A percentile compares a stretch with the other conserved stretches of the same genome.
Conservation (phyloP, 1,284 basidiomycete genomes). For the Prillingera fragicola region DNA sequence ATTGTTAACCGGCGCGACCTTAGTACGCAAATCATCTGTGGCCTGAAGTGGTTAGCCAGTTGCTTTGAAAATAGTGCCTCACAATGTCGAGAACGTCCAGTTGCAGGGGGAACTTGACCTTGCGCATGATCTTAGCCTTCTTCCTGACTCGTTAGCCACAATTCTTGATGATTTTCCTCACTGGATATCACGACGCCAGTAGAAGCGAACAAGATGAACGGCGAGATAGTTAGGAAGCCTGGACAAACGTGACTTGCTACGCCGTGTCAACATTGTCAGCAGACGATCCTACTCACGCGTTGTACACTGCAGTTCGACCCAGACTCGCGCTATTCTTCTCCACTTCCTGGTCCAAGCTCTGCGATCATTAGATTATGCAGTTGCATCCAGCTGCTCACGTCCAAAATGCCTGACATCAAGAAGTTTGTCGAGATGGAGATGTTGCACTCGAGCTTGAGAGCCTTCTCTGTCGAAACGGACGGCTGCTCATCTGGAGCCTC, state of each 20-base stretch:
- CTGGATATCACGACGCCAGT: constrained; percentile 84
- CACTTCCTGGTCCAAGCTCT: constrained; percentile 79
- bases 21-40: constrained; percentile 70
- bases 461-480: constrained; percentile 62
- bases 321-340: constrained; percentile 79
- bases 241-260: constrained; percentile 64
- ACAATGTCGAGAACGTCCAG: constrained; percentile 78
- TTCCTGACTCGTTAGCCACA: constrained; percentile 48
- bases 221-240: constrained; percentile 64
- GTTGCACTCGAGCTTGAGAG: constrained; percentile 89
- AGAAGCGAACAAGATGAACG: constrained; percentile 65
- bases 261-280: no score
- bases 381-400: constrained; percentile 53
- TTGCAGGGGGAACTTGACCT: constrained; percentile 79
- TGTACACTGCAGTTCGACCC: constrained; percentile 74
- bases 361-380: not conserved
- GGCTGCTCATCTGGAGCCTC: constrained; percentile 76
- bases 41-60: constrained; percentile 26
- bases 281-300: constrained; percentile 50
- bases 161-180: constrained; percentile 8
- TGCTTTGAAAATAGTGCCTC: constrained; percentile 1
- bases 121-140: constrained; percentile 91
- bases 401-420: constrained; percentile 79
- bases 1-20: constrained; percentile 64
- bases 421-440: constrained; percentile 82